Conservation (phyloP, 2,329 filamentous ascomycete species). For the Colletotrichum sp. region DNA sequence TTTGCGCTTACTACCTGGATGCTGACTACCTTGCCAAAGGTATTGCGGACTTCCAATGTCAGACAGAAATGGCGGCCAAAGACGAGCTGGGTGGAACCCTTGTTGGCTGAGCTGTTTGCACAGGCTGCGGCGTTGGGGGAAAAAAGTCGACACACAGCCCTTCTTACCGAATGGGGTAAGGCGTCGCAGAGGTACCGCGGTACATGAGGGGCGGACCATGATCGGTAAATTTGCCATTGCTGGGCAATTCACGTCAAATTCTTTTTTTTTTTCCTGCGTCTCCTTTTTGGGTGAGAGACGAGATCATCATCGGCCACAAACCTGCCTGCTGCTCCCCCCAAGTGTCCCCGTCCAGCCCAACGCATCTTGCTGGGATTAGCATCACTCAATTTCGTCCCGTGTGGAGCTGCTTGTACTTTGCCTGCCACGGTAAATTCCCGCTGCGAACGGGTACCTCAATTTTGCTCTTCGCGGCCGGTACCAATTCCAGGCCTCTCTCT, state of each 20-base stretch:
- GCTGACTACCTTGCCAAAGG: not conserved
- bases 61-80: not conserved
- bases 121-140: not conserved
- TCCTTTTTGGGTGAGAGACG: not conserved
- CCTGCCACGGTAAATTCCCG: not conserved
- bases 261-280: not conserved
- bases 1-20: not conserved
- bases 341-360: not conserved
- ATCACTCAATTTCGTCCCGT: conserved; percentile 12
- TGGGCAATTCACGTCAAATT: not conserved
- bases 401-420: conserved; percentile 2
- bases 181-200: not conserved
- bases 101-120: not conserved
- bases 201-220: not conserved
- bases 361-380: not conserved
- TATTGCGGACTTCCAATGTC: not conserved
- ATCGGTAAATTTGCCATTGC: conserved; percentile 6
- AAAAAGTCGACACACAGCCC: not conserved
- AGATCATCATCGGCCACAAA: not conserved
- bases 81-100: not conserved
- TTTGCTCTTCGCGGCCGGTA: not conserved
- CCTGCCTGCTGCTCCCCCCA: not conserved
- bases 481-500: not conserved
- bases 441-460: not conserved
- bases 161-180: not conserved